These are phyloP conservation scores for Beauveria varroae DNA, from an alignment of 2,329 filamentous ascomycete species.

Conservation along the genomic window DNA sequence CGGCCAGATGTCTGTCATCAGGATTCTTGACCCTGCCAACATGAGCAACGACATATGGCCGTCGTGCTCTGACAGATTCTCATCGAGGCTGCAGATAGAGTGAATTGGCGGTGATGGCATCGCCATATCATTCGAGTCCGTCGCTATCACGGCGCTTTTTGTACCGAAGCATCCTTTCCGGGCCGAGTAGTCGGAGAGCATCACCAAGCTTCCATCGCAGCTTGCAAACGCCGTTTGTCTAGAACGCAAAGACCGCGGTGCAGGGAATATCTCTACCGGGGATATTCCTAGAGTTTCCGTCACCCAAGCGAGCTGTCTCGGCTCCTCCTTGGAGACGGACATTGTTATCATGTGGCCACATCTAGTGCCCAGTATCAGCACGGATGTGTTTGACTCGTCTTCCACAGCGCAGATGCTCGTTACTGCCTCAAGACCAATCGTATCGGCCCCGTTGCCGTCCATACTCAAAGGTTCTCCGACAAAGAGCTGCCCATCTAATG, in stretches of 20 bases:
- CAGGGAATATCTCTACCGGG: conserved; percentile 28
- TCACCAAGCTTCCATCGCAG: conserved; percentile 40
- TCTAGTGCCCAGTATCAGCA: conserved; percentile 41
- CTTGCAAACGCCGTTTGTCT: conserved; percentile 32
- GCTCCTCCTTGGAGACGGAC: conserved; percentile 15
- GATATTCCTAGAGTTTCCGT: conserved; percentile 28
- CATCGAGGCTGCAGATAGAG: conserved; percentile 35
- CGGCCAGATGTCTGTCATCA: conserved; percentile 45
- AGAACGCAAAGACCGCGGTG: conserved; percentile 18
- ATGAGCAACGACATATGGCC: conserved; percentile 40
- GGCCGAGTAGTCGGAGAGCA: conserved; percentile 32
- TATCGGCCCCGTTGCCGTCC: background rate
- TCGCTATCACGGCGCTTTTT: conserved; percentile 43
- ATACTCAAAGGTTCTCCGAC: background rate
- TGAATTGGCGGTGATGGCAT: conserved; percentile 41
- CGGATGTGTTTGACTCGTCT: conserved; percentile 19
- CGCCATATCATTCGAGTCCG: conserved; percentile 39
- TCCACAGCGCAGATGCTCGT: conserved; percentile 36
- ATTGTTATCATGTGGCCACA: conserved; percentile 44
- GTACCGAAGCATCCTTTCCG: conserved; percentile 25
- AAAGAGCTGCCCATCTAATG: background rate
- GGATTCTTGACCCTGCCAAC: conserved; percentile 40
- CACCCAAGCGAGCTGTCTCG: conserved; percentile 20
- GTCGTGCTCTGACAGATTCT: conserved; percentile 29
- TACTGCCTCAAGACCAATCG: conserved; percentile 29